Percentiles rank a stretch among this genome's conserved stretches.
phyloP scores from a whole-genome alignment of 257 asterid species.

The Apocynum venetum region DNA sequence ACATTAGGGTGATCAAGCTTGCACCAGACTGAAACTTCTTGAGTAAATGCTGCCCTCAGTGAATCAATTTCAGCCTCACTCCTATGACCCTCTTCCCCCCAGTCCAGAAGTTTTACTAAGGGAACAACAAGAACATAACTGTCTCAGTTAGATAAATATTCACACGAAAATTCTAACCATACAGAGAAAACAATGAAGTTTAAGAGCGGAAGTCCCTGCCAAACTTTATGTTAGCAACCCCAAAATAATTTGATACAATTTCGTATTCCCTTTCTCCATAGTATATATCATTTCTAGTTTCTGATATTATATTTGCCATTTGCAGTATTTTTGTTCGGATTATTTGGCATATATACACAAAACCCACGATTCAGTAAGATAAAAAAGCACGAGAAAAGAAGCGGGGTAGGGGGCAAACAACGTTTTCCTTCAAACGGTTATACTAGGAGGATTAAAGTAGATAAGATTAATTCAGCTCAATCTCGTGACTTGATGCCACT shows the following conservation, averaged over 20 bases:
- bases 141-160: conserved; percentile 2
- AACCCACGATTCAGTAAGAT: background rate
- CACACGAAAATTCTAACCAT: background rate
- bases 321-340: background rate
- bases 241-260: background rate
- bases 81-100: conserved; percentile 89
- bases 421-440: background rate
- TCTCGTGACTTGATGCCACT: conserved; percentile 14
- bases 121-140: conserved; percentile 13
- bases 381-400: background rate
- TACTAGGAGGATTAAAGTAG: background rate
- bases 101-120: conserved; percentile 76
- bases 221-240: background rate
- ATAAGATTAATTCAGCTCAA: conserved; percentile 10
- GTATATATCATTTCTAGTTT: background rate
- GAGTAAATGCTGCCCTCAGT: conserved; percentile 65
- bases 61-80: conserved; percentile 56
- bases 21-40: conserved; percentile 92
- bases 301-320: background rate
- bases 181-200: background rate
- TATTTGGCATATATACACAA: background rate
- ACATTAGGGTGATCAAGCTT: conserved; percentile 90
- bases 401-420: no score
- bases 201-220: background rate
- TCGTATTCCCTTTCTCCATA: background rate